phyloP scores from a whole-genome alignment of 768 basidiomycete genomes.

The Tylopilus vinaceipallidus region DNA sequence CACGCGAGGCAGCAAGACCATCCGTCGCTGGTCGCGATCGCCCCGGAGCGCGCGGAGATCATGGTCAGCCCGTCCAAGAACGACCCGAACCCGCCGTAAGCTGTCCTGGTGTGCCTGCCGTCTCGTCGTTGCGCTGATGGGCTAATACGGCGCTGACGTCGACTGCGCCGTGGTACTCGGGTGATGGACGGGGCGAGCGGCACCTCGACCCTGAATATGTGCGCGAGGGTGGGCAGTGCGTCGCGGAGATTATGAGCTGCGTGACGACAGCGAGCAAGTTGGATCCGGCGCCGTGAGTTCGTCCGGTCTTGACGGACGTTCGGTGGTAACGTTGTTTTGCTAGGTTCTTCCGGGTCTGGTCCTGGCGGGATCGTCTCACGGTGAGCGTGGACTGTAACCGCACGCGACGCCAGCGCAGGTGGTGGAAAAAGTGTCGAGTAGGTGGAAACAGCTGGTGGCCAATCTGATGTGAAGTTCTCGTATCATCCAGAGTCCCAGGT shows the following conservation, averaged over 20 bases:
- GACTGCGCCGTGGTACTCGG: background rate
- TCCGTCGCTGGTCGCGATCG: background rate
- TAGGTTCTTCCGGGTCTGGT: constrained; percentile 3
- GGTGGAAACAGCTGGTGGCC: background rate
- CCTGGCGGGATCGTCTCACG: constrained; percentile 1
- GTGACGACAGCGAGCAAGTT: background rate
- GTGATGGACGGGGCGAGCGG: background rate
- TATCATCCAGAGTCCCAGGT: no score
- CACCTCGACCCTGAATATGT: background rate
- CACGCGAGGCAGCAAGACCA: background rate
- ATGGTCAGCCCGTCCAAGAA: background rate
- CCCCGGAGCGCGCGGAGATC: background rate
- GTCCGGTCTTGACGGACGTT: no score
- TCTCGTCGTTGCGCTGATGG: background rate
- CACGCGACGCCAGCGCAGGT: background rate
- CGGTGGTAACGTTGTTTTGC: background rate
- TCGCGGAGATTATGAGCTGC: background rate
- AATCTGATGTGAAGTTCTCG: background rate
- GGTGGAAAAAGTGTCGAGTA: background rate
- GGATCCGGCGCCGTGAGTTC: background rate
- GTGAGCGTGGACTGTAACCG: constrained; percentile 3
- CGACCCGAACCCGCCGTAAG: background rate
- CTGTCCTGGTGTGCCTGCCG: background rate
- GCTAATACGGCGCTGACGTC: background rate
- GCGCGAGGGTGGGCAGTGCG: background rate